phyloP scores from a whole-genome alignment of 2,329 filamentous ascomycete genomes.

The Cladobotryum mycophilum region DNA sequence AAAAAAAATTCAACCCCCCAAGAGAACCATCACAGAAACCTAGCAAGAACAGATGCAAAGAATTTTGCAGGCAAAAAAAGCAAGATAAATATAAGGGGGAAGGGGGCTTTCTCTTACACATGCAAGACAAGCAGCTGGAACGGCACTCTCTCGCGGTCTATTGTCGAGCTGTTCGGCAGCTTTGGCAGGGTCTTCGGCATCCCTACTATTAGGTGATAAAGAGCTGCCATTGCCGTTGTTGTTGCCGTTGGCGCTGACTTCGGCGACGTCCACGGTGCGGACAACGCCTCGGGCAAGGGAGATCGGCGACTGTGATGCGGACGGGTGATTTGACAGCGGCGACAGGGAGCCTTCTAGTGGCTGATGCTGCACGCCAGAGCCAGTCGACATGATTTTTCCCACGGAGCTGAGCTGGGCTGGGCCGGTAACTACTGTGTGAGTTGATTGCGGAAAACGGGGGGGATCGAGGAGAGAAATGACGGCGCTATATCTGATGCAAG shows the following conservation, averaged over 20 bases:
- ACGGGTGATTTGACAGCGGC: conserved; percentile 7
- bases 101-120: conserved; percentile 43
- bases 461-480: not conserved
- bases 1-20: not conserved
- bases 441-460: not conserved
- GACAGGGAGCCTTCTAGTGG: conserved; percentile 8
- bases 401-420: not conserved
- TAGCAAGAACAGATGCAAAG: conserved; percentile 4
- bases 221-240: not conserved
- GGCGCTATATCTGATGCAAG: not conserved
- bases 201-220: not conserved
- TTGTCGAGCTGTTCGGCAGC: not conserved
- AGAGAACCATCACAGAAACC: not conserved
- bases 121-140: conserved; percentile 48
- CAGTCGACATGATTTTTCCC: conserved; percentile 9
- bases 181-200: not conserved
- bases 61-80: too few relatives aligned
- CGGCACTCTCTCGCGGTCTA: conserved; percentile 25
- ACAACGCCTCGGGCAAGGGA: conserved; percentile 8
- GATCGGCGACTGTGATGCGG: conserved; percentile 12
- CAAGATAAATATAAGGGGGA: conserved; percentile 1
- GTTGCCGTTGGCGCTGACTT: not conserved
- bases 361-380: conserved; percentile 10
- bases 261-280: not conserved
- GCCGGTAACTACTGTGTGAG: not conserved